Percentiles rank a stretch among this genome's conserved stretches.
Conservation (phyloP, 371 early-diverging fungal genomes). For the Dinochytrium kinnereticum region DNA sequence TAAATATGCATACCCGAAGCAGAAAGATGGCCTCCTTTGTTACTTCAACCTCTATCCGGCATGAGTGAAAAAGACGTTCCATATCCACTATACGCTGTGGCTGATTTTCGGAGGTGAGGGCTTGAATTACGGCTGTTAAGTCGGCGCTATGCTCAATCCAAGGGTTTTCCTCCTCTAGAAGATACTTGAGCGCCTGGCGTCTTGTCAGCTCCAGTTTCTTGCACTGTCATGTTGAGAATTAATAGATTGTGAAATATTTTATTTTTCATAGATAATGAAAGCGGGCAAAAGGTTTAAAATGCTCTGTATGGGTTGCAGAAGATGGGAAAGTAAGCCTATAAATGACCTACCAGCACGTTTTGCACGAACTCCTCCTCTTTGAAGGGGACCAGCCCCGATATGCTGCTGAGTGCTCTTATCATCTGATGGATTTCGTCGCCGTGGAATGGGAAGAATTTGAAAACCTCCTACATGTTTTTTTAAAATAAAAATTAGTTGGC, state of each 20-base stretch:
- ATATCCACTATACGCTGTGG: constrained; percentile 46
- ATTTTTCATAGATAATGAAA: not conserved
- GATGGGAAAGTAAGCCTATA: not conserved
- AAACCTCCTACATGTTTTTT: constrained; percentile 25
- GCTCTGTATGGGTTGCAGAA: not conserved
- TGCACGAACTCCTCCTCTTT: constrained; percentile 38
- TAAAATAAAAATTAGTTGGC: not conserved
- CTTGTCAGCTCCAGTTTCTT: constrained; percentile 32
- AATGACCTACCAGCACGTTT: constrained; percentile 33
- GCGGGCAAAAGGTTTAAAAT: no score
- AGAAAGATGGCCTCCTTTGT: constrained; percentile 45
- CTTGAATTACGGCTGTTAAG: constrained; percentile 31
- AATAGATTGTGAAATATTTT: no score
- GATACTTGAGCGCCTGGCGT: constrained; percentile 31
- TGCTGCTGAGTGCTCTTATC: constrained; percentile 17
- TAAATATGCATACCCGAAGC: constrained; percentile 31
- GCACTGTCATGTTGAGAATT: not conserved
- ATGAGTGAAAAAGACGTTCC: constrained; percentile 51
- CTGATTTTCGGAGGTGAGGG: constrained; percentile 39
- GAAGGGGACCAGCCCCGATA: constrained; percentile 39
- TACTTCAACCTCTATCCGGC: constrained; percentile 46
- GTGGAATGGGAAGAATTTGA: constrained; percentile 45
- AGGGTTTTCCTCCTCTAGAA: constrained; percentile 36
- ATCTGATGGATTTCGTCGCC: constrained; percentile 36
- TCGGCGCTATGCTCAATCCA: constrained; percentile 49